phyloP scores from a whole-genome alignment of 345 rosid genomes.

The Eucalyptus regnans region DNA sequence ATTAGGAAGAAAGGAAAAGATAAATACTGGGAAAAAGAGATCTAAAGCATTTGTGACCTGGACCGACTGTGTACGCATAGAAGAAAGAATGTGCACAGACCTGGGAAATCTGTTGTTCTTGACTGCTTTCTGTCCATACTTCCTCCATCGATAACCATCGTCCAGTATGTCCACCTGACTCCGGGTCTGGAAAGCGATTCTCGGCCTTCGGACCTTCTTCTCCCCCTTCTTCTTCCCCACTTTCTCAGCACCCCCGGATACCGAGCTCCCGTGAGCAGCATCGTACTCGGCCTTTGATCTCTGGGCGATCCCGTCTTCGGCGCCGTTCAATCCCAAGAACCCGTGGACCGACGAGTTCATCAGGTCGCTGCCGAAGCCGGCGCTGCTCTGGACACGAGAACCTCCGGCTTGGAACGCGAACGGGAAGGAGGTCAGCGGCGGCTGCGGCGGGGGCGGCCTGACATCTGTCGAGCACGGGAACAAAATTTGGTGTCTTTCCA shows the following conservation, averaged over 20 bases:
- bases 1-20: neutral
- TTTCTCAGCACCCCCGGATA: neutral
- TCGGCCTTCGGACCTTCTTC: conserved; percentile 36
- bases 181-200: conserved; percentile 56
- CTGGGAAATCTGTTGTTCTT: conserved; percentile 52
- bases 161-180: conserved; percentile 58
- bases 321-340: conserved; percentile 9
- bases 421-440: neutral
- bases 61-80: neutral
- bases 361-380: neutral
- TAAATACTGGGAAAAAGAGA: neutral
- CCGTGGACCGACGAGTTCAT: neutral
- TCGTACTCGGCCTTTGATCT: neutral
- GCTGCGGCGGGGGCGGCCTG: neutral
- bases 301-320: neutral
- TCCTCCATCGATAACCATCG: conserved; percentile 75
- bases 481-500: conserved; percentile 44
- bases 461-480: conserved; percentile 20
- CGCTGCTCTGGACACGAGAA: neutral
- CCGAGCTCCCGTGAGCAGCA: neutral
- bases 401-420: neutral
- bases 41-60: neutral
- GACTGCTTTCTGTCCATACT: conserved; percentile 65
- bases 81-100: neutral
- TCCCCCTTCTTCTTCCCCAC: conserved; percentile 10